A percentile compares a stretch with the other conserved stretches of the same genome.
These are phyloP conservation scores for Yamadazyma endophytica DNA, from an alignment of 805 yeast species.

Conservation along the genomic window DNA sequence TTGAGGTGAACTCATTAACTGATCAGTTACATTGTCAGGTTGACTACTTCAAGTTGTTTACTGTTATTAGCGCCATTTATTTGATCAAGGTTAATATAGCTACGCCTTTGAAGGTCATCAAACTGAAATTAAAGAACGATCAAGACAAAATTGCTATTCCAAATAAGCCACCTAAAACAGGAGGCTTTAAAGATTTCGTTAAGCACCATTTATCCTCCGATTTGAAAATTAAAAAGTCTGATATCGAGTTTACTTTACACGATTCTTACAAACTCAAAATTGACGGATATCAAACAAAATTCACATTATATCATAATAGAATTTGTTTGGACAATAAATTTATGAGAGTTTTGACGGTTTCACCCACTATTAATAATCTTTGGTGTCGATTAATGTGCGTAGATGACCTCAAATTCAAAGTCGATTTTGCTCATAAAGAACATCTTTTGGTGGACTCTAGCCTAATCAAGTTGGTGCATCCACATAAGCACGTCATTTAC, in stretches of 20 bases:
- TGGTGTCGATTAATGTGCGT: slow-evolving; percentile 50
- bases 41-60: slow-evolving; percentile 29
- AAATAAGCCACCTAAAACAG: not conserved
- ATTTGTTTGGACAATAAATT: slow-evolving; percentile 16
- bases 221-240: slow-evolving; percentile 15
- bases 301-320: slow-evolving; percentile 4
- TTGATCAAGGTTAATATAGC: slow-evolving; percentile 25
- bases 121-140: slow-evolving; percentile 19
- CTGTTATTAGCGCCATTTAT: slow-evolving; percentile 29
- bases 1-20: slow-evolving; percentile 12
- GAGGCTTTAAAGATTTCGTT: not conserved
- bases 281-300: slow-evolving; percentile 32
- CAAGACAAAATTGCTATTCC: slow-evolving; percentile 1
- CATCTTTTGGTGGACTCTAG: slow-evolving; percentile 19
- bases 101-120: slow-evolving; percentile 23
- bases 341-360: slow-evolving; percentile 46
- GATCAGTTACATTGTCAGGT: slow-evolving; percentile 16
- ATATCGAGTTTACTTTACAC: slow-evolving; percentile 35
- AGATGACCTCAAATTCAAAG: slow-evolving; percentile 22
- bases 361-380: slow-evolving; percentile 41
- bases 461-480: slow-evolving; percentile 31
- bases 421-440: slow-evolving; percentile 11
- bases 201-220: slow-evolving; percentile 1
- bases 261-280: slow-evolving; percentile 46
- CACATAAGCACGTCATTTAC: slow-evolving; percentile 34